These are phyloP conservation scores for Leccinellum rugosiceps DNA, from an alignment of 768 basidiomycete genomes.

Conservation along the genomic window DNA sequence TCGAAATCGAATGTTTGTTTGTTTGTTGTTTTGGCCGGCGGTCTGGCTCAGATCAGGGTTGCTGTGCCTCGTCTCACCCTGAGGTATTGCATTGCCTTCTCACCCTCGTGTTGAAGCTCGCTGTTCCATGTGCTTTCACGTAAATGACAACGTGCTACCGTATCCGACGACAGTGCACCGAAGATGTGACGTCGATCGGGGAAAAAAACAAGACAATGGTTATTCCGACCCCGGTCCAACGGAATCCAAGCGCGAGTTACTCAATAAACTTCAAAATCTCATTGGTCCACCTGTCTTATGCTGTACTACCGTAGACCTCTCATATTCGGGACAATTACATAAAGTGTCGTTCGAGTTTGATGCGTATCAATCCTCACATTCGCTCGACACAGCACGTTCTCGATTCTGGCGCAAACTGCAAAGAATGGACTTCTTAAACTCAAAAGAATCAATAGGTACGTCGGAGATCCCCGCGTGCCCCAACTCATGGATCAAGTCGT, in stretches of 20 bases:
- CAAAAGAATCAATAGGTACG: background rate
- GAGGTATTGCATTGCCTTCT: too few species aligned
- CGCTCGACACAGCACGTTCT: background rate
- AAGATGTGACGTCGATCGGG: background rate
- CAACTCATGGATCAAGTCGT: too few species aligned
- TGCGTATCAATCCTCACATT: too few species aligned
- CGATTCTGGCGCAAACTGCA: background rate
- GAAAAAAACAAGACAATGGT: background rate
- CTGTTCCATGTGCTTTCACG: background rate
- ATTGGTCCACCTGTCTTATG: background rate
- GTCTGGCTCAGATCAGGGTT: background rate
- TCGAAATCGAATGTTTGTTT: conserved; percentile 11
- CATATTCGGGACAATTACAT: too few species aligned
- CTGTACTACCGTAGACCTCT: too few species aligned
- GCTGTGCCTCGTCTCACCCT: background rate
- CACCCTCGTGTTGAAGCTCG: too few species aligned
- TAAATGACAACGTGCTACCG: background rate
- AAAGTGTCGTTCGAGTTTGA: too few species aligned
- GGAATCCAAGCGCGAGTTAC: too few species aligned
- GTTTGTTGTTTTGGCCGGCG: background rate
- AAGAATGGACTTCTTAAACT: too few species aligned
- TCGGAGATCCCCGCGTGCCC: background rate
- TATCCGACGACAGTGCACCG: background rate
- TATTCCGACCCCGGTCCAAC: too few species aligned
- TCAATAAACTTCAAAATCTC: background rate